phyloP scores from a whole-genome alignment of 805 yeast species.

The Lipomyces yamadae region DNA sequence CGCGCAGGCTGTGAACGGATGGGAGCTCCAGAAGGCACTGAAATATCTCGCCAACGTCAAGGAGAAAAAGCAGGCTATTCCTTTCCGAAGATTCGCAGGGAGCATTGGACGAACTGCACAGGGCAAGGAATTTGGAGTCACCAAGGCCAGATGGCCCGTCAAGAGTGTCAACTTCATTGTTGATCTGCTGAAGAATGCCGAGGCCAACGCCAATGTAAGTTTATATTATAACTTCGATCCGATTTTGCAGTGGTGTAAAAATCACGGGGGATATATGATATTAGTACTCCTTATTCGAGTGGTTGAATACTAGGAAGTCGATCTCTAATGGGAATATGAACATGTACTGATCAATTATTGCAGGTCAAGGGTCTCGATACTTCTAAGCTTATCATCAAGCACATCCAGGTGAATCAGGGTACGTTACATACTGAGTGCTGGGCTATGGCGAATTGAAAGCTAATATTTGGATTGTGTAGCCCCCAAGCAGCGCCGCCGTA shows the following conservation, averaged over 20 bases:
- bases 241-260: not conserved
- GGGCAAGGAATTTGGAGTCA: slow-evolving; percentile 99
- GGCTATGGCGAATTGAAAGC: not conserved
- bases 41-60: slow-evolving; percentile 92
- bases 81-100: slow-evolving; percentile 97
- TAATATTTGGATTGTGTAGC: slow-evolving; percentile 52
- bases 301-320: not conserved
- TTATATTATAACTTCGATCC: not conserved
- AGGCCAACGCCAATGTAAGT: slow-evolving; percentile 87
- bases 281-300: not conserved
- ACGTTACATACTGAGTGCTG: not conserved
- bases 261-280: not conserved
- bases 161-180: slow-evolving; percentile 95
- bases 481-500: slow-evolving; percentile 99
- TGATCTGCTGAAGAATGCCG: slow-evolving; percentile 96
- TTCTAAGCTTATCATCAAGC: slow-evolving; percentile 90
- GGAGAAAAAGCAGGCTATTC: slow-evolving; percentile 99
- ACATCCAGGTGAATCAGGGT: slow-evolving; percentile 97
- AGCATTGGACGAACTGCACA: slow-evolving; percentile 99
- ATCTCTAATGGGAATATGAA: not conserved
- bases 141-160: slow-evolving; percentile 99
- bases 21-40: slow-evolving; percentile 96
- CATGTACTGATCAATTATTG: slow-evolving; percentile 39
- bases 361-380: slow-evolving; percentile 93
- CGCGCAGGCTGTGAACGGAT: slow-evolving; percentile 97